These are phyloP conservation scores for Leccinum griseonigrum DNA, from an alignment of 1,284 basidiomycete genomes.

Conservation along the genomic window DNA sequence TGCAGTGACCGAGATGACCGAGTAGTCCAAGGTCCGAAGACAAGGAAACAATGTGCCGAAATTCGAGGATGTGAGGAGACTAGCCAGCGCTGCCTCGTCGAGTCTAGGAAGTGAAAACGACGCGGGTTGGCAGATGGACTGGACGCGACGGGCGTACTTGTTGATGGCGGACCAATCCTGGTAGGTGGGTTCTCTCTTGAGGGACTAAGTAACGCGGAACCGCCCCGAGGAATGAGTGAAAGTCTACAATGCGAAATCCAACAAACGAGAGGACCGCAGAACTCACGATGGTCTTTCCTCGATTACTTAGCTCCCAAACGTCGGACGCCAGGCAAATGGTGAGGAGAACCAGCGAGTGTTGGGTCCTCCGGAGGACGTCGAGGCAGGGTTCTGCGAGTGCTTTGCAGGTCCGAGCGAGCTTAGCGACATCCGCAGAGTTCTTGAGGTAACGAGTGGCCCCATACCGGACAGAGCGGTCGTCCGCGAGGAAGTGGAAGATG, in stretches of 20 bases:
- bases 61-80: constrained; percentile 21
- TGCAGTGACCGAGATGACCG: constrained; percentile 24
- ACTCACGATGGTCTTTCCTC: constrained; percentile 26
- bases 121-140: constrained; percentile 23
- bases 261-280: not conserved
- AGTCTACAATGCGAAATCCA: constrained; percentile 3
- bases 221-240: not conserved
- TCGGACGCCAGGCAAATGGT: constrained; percentile 29
- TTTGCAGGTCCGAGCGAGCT: constrained; percentile 30
- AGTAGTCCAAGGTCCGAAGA: constrained; percentile 26
- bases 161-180: constrained; percentile 24
- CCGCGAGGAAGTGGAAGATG: constrained; percentile 27
- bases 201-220: constrained; percentile 12
- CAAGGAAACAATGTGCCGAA: constrained; percentile 28
- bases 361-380: constrained; percentile 32
- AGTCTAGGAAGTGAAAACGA: constrained; percentile 23
- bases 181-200: constrained; percentile 19
- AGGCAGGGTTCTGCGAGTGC: constrained; percentile 27
- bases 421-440: constrained; percentile 26
- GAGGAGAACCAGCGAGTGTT: constrained; percentile 29
- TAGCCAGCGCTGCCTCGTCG: constrained; percentile 21
- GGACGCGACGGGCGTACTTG: constrained; percentile 29
- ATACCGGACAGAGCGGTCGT: constrained; percentile 21
- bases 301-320: constrained; percentile 22
- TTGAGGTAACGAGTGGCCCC: constrained; percentile 17